A percentile compares a stretch with the other conserved stretches of the same genome.
These are phyloP conservation scores for Globisporangium cederbergense DNA, from an alignment of 352 stramenopile species.

Conservation along the genomic window DNA sequence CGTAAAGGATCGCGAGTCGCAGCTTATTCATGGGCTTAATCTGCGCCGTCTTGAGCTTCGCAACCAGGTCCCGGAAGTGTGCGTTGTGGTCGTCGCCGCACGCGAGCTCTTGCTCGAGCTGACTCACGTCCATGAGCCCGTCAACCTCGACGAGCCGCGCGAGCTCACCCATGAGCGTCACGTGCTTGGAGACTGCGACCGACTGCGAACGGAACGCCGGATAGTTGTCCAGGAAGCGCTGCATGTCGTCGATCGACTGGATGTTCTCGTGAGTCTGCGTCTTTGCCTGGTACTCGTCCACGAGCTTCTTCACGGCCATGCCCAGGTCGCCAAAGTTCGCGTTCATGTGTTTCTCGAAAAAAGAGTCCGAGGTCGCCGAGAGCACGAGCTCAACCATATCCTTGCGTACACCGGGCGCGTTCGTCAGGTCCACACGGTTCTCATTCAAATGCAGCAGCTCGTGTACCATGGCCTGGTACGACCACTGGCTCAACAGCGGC, in stretches of 20 bases:
- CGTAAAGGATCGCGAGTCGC: conserved; percentile 97
- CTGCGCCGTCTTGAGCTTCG: conserved; percentile 76
- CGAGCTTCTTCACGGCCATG: conserved; percentile 94
- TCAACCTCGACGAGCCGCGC: conserved; percentile 96
- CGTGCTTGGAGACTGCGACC: conserved; percentile 98
- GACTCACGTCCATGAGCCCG: conserved; percentile 96
- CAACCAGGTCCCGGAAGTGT: conserved; percentile 80
- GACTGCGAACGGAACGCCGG: conserved; percentile 94
- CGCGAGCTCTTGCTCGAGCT: conserved; percentile 94
- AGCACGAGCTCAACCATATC: conserved; percentile 98
- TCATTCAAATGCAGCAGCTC: conserved; percentile 98
- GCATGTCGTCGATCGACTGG: conserved; percentile 97
- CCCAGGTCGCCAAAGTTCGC: conserved; percentile 98
- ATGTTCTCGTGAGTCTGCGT: conserved; percentile 86
- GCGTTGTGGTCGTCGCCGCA: conserved; percentile 81
- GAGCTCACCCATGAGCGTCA: conserved; percentile 98
- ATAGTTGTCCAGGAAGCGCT: conserved; percentile 98
- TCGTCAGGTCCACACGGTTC: conserved; percentile 95
- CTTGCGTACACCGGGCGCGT: conserved; percentile 92
- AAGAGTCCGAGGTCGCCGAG: conserved; percentile 93
- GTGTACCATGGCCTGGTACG: conserved; percentile 99
- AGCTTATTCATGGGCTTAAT: conserved; percentile 97
- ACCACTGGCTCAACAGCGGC: conserved; percentile 97
- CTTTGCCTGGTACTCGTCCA: conserved; percentile 87
- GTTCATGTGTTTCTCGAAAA: conserved; percentile 96